Evolutionary conservation across 306 rosid genomes (phyloP).

Genomic region (Herpetospermum pedunculosum): DNA sequence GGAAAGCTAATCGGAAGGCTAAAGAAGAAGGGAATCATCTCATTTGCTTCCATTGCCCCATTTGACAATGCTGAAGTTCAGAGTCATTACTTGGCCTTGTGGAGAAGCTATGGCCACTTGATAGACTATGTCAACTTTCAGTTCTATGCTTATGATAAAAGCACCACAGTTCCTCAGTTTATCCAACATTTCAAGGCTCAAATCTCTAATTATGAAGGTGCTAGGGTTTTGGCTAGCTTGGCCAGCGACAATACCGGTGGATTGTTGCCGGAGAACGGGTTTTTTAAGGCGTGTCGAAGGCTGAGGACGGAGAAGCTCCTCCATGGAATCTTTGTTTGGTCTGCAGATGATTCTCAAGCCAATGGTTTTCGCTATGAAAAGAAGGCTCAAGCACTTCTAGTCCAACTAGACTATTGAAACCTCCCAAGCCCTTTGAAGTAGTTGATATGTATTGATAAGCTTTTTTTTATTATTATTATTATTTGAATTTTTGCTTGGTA

Average conservation of each 20-base stretch:
- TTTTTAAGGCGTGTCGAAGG: slow-evolving; percentile 43
- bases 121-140: slow-evolving; percentile 82
- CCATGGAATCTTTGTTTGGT: slow-evolving; percentile 68
- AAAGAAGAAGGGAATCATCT: slow-evolving; percentile 35
- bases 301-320: slow-evolving; percentile 38
- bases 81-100: slow-evolving; percentile 46
- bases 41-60: slow-evolving; percentile 71
- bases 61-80: slow-evolving; percentile 56
- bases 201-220: slow-evolving; percentile 46
- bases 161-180: slow-evolving; percentile 48
- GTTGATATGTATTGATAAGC: neutral
- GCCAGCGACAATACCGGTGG: slow-evolving; percentile 53
- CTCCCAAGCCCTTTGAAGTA: neutral
- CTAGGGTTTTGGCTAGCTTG: slow-evolving; percentile 58
- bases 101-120: slow-evolving; percentile 47
- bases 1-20: slow-evolving; percentile 44
- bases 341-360: slow-evolving; percentile 70
- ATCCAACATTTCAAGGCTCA: slow-evolving; percentile 43
- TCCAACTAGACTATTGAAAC: slow-evolving; percentile 10
- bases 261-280: slow-evolving; percentile 39
- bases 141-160: slow-evolving; percentile 61
- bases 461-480: neutral
- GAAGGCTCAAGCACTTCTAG: slow-evolving; percentile 52
- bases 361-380: slow-evolving; percentile 56
- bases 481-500: too few relatives aligned